These are phyloP conservation scores for Pyronema domesticum DNA, from an alignment of 495 filamentous ascomycete species.

Conservation along the genomic window DNA sequence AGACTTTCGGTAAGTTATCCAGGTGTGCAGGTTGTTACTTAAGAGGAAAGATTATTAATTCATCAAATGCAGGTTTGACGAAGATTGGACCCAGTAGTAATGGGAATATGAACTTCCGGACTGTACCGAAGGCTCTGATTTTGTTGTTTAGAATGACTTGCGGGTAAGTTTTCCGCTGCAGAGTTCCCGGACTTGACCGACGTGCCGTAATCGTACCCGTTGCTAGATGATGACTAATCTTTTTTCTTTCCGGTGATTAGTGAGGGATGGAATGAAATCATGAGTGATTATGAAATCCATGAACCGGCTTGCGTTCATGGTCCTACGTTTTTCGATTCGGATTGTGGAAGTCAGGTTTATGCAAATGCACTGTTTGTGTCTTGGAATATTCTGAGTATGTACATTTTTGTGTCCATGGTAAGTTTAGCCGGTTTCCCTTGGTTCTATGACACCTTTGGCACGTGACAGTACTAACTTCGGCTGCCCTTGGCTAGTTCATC, in stretches of 20 bases:
- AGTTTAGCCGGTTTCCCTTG: neutral
- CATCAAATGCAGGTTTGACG: slow-evolving; percentile 37
- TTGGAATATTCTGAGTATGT: slow-evolving; percentile 99
- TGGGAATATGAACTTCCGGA: slow-evolving; percentile 80
- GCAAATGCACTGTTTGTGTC: slow-evolving; percentile 74
- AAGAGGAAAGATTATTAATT: neutral
- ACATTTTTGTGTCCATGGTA: slow-evolving; percentile 85
- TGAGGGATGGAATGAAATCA: slow-evolving; percentile 89
- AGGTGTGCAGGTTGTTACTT: neutral
- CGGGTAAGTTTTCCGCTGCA: slow-evolving; percentile 29
- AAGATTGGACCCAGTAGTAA: slow-evolving; percentile 57
- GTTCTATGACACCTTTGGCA: neutral
- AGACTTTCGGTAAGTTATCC: slow-evolving; percentile 61
- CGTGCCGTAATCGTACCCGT: neutral
- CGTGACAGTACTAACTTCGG: neutral
- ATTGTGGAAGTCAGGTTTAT: slow-evolving; percentile 82
- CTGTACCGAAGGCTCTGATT: slow-evolving; percentile 82
- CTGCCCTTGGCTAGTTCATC: slow-evolving; percentile 43
- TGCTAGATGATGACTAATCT: no score
- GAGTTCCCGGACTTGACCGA: neutral
- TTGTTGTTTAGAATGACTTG: slow-evolving; percentile 81
- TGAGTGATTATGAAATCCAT: slow-evolving; percentile 86
- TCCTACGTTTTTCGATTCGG: slow-evolving; percentile 55
- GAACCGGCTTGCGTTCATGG: slow-evolving; percentile 56
- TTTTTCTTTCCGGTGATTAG: slow-evolving; percentile 4